Percentiles rank a stretch among this genome's conserved stretches.
Evolutionary conservation across 768 basidiomycete genomes (phyloP).

Genomic region (Nidularia sp.): DNA sequence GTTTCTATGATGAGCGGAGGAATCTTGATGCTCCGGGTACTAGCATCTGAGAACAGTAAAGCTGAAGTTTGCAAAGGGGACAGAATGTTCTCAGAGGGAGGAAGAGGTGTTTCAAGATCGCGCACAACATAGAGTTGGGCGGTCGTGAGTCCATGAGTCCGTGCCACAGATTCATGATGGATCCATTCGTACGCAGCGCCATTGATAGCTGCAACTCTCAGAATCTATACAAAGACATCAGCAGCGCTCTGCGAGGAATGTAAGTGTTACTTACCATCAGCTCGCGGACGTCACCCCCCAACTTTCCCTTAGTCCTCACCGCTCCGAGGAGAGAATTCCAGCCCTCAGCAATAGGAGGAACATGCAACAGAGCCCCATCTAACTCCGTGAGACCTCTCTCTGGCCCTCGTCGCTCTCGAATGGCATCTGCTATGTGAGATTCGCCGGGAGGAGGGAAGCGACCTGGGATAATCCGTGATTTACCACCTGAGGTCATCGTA

Average conservation of each 20-base stretch:
- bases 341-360: conserved; percentile 43
- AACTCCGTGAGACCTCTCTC: conserved; percentile 44
- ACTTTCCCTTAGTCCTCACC: conserved; percentile 40
- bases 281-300: conserved; percentile 46
- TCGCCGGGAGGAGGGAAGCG: conserved; percentile 37
- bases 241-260: background rate
- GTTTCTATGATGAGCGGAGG: conserved; percentile 32
- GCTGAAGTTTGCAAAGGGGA: conserved; percentile 47
- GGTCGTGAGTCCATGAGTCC: conserved; percentile 44
- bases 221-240: conserved; percentile 26
- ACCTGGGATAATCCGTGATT: conserved; percentile 40
- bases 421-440: conserved; percentile 42
- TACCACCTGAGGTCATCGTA: background rate
- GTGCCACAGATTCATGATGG: conserved; percentile 49
- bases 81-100: conserved; percentile 35
- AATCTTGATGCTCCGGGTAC: conserved; percentile 44
- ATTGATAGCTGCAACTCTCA: conserved; percentile 48
- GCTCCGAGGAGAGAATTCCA: conserved; percentile 49
- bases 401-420: conserved; percentile 40
- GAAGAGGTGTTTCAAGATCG: conserved; percentile 36
- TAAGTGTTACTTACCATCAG: conserved; percentile 34
- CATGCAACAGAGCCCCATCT: conserved; percentile 45
- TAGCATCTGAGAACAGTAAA: conserved; percentile 55
- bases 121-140: conserved; percentile 54
- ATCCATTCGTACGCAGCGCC: conserved; percentile 53